Base-by-base conservation (phyloP, 768 basidiomycete species). In the Leccinellum rugosiceps region DNA sequence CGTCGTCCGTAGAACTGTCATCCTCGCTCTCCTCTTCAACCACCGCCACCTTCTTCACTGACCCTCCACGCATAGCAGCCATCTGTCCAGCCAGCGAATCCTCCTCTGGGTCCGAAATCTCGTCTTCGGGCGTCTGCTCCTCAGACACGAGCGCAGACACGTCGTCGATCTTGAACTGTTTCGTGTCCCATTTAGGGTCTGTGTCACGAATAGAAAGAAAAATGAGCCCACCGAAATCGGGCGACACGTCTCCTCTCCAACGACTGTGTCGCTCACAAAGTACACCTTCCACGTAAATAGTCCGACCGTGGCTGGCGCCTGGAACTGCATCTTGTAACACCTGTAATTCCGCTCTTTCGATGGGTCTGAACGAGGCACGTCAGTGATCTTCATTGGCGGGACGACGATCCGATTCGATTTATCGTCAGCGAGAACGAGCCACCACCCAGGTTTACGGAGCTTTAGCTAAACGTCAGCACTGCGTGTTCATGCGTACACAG, bases 81-180 rank as follows among this genome's bases (percentile, higher is more conserved):
- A 98, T 96, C 78, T 99, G 97, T 8, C 97, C 97, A 5, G 94
- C 97, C 52, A 98, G 76, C 25, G 89, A 83, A 72, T 98, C 97
- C 72, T 98, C 97, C 30, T 98, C 97, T 0, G 97, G 97, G 50
- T 98, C 97, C 0, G 94, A 97, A 61, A 98, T 99, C 58, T 97
- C 95, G 67, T 98, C 94, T 34, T 96, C 95, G 21, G 76, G 76
- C 28, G 75, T 81, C 55, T 81, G 77, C 41, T 87, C 87, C 6
- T 86, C 85, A 0, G 76, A 75, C 11, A 70, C 76, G 17, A 87
- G 74, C 1, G 77, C 77, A 10, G 86, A 79, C 4, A 82, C 75
- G 43, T 92, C 87, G 53, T 94, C 91, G 32, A 97, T 88, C 69
- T 88, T 88, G 59, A 97, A 84, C 92, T 95, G 61, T 9, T 58